Conservation (phyloP, 306 rosid genomes). For the Ziziphus jujuba region DNA sequence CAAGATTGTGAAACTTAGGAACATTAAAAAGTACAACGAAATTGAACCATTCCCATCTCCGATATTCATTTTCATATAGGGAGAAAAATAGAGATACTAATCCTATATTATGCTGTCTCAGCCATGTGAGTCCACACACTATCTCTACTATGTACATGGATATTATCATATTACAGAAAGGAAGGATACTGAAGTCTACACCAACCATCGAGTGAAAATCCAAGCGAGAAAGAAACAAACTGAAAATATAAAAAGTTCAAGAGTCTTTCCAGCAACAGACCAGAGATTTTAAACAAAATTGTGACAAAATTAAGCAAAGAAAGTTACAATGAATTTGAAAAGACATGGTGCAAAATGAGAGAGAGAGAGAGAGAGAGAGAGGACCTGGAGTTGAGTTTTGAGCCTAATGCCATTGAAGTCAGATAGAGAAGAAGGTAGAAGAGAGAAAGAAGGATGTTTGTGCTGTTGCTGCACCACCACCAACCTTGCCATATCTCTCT, state of each 20-base stretch:
- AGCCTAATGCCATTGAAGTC: constrained; percentile 80
- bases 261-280: too few relatives aligned
- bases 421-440: constrained; percentile 84
- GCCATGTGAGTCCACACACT: too few relatives aligned
- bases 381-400: constrained; percentile 73
- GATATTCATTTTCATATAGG: background rate
- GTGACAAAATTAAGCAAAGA: too few relatives aligned
- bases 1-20: background rate
- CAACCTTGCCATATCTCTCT: constrained; percentile 64
- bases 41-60: background rate
- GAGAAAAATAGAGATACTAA: too few relatives aligned
- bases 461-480: constrained; percentile 69
- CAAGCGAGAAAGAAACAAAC: too few relatives aligned
- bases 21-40: background rate
- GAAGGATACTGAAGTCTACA: background rate
- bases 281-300: background rate
- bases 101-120: too few relatives aligned
- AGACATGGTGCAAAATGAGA: background rate
- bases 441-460: constrained; percentile 61
- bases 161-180: background rate
- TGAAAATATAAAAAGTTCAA: too few relatives aligned
- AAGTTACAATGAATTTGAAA: background rate
- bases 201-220: background rate
- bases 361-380: constrained; percentile 5
- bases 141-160: background rate